Conservation (phyloP, 2,329 filamentous ascomycete genomes). For the Calonectria henricotiae region DNA sequence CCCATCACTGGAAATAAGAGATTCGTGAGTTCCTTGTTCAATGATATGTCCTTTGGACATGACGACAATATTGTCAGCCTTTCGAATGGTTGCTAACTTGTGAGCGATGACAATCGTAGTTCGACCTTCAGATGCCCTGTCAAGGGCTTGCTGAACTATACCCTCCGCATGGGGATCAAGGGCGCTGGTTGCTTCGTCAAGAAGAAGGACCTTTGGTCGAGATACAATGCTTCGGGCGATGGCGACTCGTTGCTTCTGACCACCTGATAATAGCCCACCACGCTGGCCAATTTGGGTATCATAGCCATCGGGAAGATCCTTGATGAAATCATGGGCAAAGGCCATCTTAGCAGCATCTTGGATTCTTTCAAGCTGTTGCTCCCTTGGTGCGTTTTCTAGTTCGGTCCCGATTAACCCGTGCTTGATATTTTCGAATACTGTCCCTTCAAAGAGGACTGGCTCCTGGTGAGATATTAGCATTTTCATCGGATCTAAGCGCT, state of each 20-base stretch:
- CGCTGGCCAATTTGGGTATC: slow-evolving; percentile 75
- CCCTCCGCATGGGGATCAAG: slow-evolving; percentile 62
- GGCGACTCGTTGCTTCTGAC: slow-evolving; percentile 77
- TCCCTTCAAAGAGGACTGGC: slow-evolving; percentile 64
- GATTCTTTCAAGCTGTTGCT: slow-evolving; percentile 63
- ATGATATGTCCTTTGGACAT: slow-evolving; percentile 51
- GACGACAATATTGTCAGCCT: slow-evolving; percentile 56
- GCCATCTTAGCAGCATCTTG: slow-evolving; percentile 66
- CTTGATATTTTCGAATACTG: slow-evolving; percentile 71
- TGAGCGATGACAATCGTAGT: slow-evolving; percentile 78
- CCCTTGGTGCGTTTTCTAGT: slow-evolving; percentile 58
- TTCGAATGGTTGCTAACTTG: slow-evolving; percentile 62
- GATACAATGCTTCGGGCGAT: slow-evolving; percentile 77
- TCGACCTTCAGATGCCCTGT: slow-evolving; percentile 68
- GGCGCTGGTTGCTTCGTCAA: slow-evolving; percentile 79
- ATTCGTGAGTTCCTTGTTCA: slow-evolving; percentile 60
- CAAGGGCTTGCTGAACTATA: slow-evolving; percentile 70
- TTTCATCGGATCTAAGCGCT: background rate
- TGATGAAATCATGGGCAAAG: slow-evolving; percentile 69
- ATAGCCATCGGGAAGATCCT: slow-evolving; percentile 64
- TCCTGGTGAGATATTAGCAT: slow-evolving; percentile 53
- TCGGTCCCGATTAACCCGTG: slow-evolving; percentile 65
- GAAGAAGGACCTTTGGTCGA: slow-evolving; percentile 73
- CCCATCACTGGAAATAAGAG: slow-evolving; percentile 66
- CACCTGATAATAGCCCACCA: slow-evolving; percentile 77